Conservation (phyloP, 176 grass and related monocot genomes). For the Hordeum vulgare region DNA sequence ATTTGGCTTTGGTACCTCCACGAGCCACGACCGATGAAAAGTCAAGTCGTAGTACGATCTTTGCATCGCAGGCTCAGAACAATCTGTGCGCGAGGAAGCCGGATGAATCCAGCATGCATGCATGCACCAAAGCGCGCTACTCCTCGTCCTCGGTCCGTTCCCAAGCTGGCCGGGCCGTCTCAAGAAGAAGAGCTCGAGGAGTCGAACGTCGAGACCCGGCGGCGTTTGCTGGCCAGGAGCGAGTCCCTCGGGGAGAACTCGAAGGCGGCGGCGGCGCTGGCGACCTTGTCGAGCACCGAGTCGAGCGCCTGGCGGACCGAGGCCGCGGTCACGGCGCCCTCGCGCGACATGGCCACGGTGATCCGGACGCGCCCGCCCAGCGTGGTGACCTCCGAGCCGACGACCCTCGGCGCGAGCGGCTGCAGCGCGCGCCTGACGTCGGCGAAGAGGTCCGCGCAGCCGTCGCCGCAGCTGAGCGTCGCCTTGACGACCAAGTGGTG, state of each 20-base stretch:
- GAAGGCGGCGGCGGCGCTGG: conserved; percentile 31
- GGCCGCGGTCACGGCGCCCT: conserved; percentile 10
- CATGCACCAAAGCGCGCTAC: not conserved
- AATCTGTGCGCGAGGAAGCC: not conserved
- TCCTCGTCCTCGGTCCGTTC: not conserved
- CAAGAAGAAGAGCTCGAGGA: conserved; percentile 75
- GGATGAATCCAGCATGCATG: not conserved
- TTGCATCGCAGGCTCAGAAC: not conserved
- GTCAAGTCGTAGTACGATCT: not conserved
- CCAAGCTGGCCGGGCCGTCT: not conserved
- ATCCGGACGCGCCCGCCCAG: conserved; percentile 62
- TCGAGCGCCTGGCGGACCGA: conserved; percentile 56
- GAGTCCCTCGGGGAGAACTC: conserved; percentile 52
- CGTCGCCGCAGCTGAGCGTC: conserved; percentile 78
- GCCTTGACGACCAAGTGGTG: conserved; percentile 34
- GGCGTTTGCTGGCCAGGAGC: conserved; percentile 49
- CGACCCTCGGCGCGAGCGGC: conserved; percentile 38
- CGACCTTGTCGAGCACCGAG: conserved; percentile 47
- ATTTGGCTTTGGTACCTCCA: not conserved
- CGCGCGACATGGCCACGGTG: conserved; percentile 34
- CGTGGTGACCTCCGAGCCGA: conserved; percentile 72
- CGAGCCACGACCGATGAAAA: not conserved
- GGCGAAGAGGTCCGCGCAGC: conserved; percentile 50
- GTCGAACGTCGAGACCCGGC: conserved; percentile 48
- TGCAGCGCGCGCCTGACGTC: conserved; percentile 54